Base-by-base conservation (phyloP, 768 basidiomycete genomes). In the Chalciporus piperatus region DNA sequence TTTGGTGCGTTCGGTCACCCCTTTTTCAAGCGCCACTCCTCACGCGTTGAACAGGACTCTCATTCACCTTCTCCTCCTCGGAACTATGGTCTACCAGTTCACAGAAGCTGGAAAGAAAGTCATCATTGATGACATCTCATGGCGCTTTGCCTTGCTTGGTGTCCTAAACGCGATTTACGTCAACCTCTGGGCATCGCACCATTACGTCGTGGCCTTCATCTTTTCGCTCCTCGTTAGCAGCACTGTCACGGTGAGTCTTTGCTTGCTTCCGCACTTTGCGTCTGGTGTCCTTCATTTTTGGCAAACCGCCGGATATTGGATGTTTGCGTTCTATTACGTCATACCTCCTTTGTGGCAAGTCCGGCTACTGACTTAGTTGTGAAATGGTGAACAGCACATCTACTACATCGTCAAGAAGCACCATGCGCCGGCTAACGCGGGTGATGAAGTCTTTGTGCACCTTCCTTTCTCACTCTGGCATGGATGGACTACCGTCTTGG, bases 381-480 rank as follows among this genome's bases (percentile, higher is more conserved):
- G 23, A 37, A 50, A 51, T 30, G 41, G 9, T 53, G 48, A 45
- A 30, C 35, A 87, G 79, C 92, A 95, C 70, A 90, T 96, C 68
- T 97, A 98, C 75, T 98, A 95, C 66, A 74, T 90, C 52, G 87
- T 98, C 65, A 95, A 96, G 79, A 92, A 93, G 71, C 80, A 83
- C 55, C 84, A 93, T 67, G 68, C 77, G 23, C 72, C 89, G 23
- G 77, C 87, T 61, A 79, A 65, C 53, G 58, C 78, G 40, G 75
- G 76, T 19, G 93, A 96, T 56, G 94, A 97, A 70, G 67, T 95
- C 56, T 94, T 96, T 55, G 79, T 98, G 40, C 94, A 98, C 69
- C 84, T 97, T 16, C 97, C 97, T 3, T 98, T 98, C 81, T 94
- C 90, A 2, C 83, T 98, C 43, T 97, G 89, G 72, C 93, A 97